These are phyloP conservation scores for Fusarium kyushuense DNA, from an alignment of 2,329 filamentous ascomycete species.

Conservation along the genomic window DNA sequence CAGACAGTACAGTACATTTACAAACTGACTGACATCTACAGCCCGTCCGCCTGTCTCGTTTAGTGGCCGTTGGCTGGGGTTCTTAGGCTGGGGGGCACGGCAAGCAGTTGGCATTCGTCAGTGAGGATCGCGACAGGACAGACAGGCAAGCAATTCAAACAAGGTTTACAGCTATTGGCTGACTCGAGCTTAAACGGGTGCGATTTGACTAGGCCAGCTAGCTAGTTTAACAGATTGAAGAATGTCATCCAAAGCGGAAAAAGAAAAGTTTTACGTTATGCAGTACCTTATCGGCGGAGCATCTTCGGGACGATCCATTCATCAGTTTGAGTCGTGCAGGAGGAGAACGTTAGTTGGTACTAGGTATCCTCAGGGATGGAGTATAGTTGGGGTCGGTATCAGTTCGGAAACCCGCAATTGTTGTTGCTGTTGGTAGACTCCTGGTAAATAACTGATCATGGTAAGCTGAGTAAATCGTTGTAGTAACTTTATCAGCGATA, in stretches of 20 bases:
- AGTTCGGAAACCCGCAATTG: conserved; percentile 35
- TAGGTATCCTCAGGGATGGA: not conserved
- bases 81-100: conserved; percentile 25
- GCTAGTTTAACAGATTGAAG: conserved; percentile 22
- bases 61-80: conserved; percentile 47
- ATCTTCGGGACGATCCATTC: conserved; percentile 44
- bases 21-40: conserved; percentile 19
- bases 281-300: conserved; percentile 45
- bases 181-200: conserved; percentile 26
- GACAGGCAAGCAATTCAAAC: conserved; percentile 14
- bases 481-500: not conserved
- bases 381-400: conserved; percentile 25
- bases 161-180: conserved; percentile 33
- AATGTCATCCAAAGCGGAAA: conserved; percentile 25
- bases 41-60: conserved; percentile 12
- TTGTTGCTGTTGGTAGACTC: conserved; percentile 5
- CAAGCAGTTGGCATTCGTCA: conserved; percentile 34
- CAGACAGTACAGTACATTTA: conserved; percentile 34
- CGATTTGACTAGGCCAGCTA: conserved; percentile 4
- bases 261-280: conserved; percentile 38
- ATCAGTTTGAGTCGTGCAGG: conserved; percentile 13
- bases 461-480: conserved; percentile 15
- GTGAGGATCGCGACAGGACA: conserved; percentile 32
- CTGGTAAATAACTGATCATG: conserved; percentile 13
- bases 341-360: not conserved